A percentile compares a stretch with the other conserved stretches of the same genome.
These are phyloP conservation scores for Globisporangium barbulae DNA, from an alignment of 352 stramenopile species.

Conservation along the genomic window DNA sequence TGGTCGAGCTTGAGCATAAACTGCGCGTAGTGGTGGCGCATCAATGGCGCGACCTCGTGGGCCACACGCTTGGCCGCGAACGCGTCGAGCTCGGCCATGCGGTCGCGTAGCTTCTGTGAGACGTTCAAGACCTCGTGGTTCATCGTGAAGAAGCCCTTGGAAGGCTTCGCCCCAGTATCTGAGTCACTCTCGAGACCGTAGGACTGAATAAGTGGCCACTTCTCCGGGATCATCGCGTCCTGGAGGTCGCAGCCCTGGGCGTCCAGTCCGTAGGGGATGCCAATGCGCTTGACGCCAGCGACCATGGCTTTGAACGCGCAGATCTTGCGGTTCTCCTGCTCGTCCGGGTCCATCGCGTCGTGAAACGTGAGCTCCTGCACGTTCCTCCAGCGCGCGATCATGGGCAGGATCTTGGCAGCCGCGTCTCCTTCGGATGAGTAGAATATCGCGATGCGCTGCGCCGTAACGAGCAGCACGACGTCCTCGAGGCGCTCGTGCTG, in stretches of 20 bases:
- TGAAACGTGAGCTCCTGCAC: slow-evolving; percentile 64
- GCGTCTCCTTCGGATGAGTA: slow-evolving; percentile 69
- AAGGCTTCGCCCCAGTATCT: slow-evolving; percentile 3
- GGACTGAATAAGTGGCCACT: slow-evolving; percentile 74
- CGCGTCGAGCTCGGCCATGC: slow-evolving; percentile 45
- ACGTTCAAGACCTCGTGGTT: slow-evolving; percentile 65
- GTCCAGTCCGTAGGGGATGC: slow-evolving; percentile 53
- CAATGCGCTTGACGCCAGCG: slow-evolving; percentile 34
- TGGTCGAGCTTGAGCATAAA: slow-evolving; percentile 73
- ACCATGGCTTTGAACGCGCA: slow-evolving; percentile 65
- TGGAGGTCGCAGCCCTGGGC: slow-evolving; percentile 27
- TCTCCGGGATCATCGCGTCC: slow-evolving; percentile 60
- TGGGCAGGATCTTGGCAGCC: slow-evolving; percentile 53
- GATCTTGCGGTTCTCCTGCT: slow-evolving; percentile 72
- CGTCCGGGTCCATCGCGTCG: slow-evolving; percentile 61
- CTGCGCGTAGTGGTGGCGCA: slow-evolving; percentile 57
- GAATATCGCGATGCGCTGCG: slow-evolving; percentile 40
- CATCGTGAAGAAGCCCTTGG: slow-evolving; percentile 76
- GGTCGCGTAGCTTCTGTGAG: slow-evolving; percentile 28
- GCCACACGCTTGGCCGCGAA: slow-evolving; percentile 55
- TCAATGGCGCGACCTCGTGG: slow-evolving; percentile 46
- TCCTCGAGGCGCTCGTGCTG: slow-evolving; percentile 66
- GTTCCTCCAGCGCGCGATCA: slow-evolving; percentile 65
- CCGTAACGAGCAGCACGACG: slow-evolving; percentile 55
- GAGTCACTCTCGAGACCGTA: slow-evolving; percentile 48